Evolutionary conservation across 768 basidiomycete species (phyloP).

Genomic region (Mycena leptocephala): DNA sequence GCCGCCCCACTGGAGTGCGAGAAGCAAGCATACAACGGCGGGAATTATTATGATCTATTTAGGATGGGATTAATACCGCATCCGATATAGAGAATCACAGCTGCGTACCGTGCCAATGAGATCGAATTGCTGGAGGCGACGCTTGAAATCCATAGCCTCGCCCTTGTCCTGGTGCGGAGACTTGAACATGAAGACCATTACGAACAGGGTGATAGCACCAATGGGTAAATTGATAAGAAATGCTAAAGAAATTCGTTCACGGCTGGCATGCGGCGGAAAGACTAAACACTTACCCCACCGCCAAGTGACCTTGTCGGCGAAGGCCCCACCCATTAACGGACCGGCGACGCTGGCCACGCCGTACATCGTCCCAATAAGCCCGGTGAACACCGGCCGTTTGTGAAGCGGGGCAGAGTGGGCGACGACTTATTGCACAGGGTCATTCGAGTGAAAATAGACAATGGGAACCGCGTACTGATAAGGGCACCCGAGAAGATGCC

Average conservation of each 20-base stretch:
- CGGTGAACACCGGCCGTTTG: conserved; percentile 52
- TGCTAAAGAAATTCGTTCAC: conserved; percentile 6
- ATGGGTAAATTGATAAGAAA: conserved; percentile 54
- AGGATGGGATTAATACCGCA: neutral
- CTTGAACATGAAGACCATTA: conserved; percentile 40
- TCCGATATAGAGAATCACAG: neutral
- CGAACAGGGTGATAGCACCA: conserved; percentile 14
- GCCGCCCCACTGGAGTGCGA: conserved; percentile 64
- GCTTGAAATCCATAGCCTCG: conserved; percentile 11
- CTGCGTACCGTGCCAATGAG: conserved; percentile 30
- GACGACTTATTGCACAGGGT: no score
- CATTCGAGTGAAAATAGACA: no score
- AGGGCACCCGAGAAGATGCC: conserved; percentile 46
- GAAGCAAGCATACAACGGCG: conserved; percentile 33
- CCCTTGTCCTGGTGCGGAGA: conserved; percentile 33
- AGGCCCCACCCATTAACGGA: conserved; percentile 44
- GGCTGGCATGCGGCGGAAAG: neutral
- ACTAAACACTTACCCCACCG: conserved; percentile 45
- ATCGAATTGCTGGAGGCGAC: conserved; percentile 36
- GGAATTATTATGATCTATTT: conserved; percentile 31
- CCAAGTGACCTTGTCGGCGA: conserved; percentile 48
- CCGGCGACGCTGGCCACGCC: conserved; percentile 39
- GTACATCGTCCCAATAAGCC: conserved; percentile 51
- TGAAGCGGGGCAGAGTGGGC: conserved; percentile 47
- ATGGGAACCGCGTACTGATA: no score